phyloP scores from a whole-genome alignment of 495 filamentous ascomycete genomes.

The Aspergillus cavernicola region DNA sequence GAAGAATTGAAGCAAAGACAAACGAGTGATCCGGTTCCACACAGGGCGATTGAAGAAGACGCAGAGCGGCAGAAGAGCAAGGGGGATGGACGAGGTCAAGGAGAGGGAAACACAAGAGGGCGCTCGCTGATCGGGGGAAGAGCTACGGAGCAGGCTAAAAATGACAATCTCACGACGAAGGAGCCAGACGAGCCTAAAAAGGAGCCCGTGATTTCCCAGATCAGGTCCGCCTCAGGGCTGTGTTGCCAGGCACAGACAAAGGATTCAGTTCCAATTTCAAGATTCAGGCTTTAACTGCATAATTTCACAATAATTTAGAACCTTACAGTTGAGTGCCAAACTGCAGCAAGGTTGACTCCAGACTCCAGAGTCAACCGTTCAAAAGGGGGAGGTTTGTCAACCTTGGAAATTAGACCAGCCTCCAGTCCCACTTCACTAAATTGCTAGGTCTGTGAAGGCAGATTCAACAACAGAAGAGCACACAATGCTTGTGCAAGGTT shows the following conservation, averaged over 20 bases:
- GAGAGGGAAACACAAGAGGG: constrained; percentile 3
- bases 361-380: too few relatives aligned
- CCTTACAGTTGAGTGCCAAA: background rate
- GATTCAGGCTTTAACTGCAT: background rate
- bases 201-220: constrained; percentile 12
- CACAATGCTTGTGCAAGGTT: too few relatives aligned
- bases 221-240: too few relatives aligned
- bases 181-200: background rate
- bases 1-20: constrained; percentile 15
- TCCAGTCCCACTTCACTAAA: too few relatives aligned
- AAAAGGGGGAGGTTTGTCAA: constrained; percentile 4
- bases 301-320: background rate
- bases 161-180: background rate
- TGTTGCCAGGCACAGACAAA: too few relatives aligned
- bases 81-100: constrained; percentile 3
- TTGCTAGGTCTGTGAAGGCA: too few relatives aligned
- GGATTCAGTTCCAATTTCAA: too few relatives aligned
- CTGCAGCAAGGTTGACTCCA: constrained; percentile 3
- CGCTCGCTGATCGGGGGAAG: constrained; percentile 3
- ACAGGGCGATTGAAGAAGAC: background rate
- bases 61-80: constrained; percentile 5
- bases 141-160: constrained; percentile 6
- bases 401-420: too few relatives aligned
- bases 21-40: constrained; percentile 35
- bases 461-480: too few relatives aligned